Evolutionary conservation across 2,329 filamentous ascomycete species (phyloP).

Genomic region (Stenocarpella maydis): DNA sequence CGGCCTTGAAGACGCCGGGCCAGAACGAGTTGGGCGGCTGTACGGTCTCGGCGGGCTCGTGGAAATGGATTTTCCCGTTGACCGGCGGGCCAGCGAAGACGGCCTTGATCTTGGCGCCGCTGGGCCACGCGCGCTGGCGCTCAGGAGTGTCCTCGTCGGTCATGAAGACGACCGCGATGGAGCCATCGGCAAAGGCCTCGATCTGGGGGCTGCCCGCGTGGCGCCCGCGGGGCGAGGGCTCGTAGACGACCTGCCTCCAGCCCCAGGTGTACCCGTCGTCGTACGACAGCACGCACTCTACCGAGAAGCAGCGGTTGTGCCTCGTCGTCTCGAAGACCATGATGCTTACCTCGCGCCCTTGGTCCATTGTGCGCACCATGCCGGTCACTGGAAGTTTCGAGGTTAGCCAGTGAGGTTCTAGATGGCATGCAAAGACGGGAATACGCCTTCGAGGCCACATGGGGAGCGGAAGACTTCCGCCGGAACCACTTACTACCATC

Average conservation of each 20-base stretch:
- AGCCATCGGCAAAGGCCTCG: slow-evolving; percentile 49
- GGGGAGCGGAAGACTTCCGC: neutral
- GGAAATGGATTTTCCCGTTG: slow-evolving; percentile 34
- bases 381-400: slow-evolving; percentile 46
- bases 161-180: slow-evolving; percentile 55
- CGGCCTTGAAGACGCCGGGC: slow-evolving; percentile 32
- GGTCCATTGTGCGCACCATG: slow-evolving; percentile 46
- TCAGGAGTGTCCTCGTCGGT: slow-evolving; percentile 51
- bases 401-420: neutral
- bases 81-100: slow-evolving; percentile 42
- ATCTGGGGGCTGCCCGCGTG: slow-evolving; percentile 57
- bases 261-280: slow-evolving; percentile 53
- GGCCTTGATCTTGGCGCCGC: slow-evolving; percentile 51
- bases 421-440: neutral
- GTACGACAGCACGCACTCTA: slow-evolving; percentile 55
- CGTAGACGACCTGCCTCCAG: slow-evolving; percentile 51
- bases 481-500: slow-evolving; percentile 45
- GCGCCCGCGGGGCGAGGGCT: slow-evolving; percentile 41
- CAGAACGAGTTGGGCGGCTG: slow-evolving; percentile 26
- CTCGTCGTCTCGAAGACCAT: slow-evolving; percentile 57
- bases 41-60: slow-evolving; percentile 18
- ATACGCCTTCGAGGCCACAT: neutral
- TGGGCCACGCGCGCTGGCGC: slow-evolving; percentile 47
- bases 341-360: slow-evolving; percentile 48
- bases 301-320: slow-evolving; percentile 47